Conservation (phyloP, 1,139 yeast genomes). For the Saccharomyces uvarum region DNA sequence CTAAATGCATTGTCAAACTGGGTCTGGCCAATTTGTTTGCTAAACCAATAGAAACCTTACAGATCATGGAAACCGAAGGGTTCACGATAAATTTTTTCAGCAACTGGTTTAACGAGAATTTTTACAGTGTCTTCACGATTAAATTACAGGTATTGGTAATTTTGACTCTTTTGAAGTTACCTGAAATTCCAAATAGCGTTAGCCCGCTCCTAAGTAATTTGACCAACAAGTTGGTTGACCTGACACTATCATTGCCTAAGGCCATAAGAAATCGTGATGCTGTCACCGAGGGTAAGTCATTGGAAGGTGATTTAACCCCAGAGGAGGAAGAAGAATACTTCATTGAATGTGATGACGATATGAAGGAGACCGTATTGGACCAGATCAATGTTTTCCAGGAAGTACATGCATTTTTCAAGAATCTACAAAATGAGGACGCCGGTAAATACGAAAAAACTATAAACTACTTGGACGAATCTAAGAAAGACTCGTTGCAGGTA, state of each 20-base stretch:
- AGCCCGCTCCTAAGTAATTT: slow-evolving; percentile 29
- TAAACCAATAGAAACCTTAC: slow-evolving; percentile 52
- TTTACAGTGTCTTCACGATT: slow-evolving; percentile 69
- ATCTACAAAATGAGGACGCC: slow-evolving; percentile 24
- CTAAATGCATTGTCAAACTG: slow-evolving; percentile 44
- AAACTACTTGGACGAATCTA: slow-evolving; percentile 27
- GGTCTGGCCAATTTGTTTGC: slow-evolving; percentile 59
- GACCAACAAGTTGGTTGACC: slow-evolving; percentile 41
- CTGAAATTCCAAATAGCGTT: slow-evolving; percentile 34
- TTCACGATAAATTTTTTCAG: slow-evolving; percentile 47
- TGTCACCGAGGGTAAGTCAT: slow-evolving; percentile 38
- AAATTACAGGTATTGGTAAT: slow-evolving; percentile 66
- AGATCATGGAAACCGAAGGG: slow-evolving; percentile 42
- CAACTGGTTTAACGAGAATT: slow-evolving; percentile 56
- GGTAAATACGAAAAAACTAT: slow-evolving; percentile 33
- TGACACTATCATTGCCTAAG: slow-evolving; percentile 56
- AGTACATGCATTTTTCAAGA: slow-evolving; percentile 31
- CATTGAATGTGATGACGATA: slow-evolving; percentile 49
- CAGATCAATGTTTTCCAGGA: slow-evolving; percentile 52
- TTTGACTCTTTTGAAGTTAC: slow-evolving; percentile 39
- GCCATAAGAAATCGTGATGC: slow-evolving; percentile 63
- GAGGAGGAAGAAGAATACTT: slow-evolving; percentile 39
- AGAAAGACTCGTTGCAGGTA: slow-evolving; percentile 25
- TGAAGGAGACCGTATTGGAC: slow-evolving; percentile 72
- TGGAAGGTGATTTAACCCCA: slow-evolving; percentile 30